phyloP scores from a whole-genome alignment of 768 basidiomycete species.

The Tricholoma sp. region DNA sequence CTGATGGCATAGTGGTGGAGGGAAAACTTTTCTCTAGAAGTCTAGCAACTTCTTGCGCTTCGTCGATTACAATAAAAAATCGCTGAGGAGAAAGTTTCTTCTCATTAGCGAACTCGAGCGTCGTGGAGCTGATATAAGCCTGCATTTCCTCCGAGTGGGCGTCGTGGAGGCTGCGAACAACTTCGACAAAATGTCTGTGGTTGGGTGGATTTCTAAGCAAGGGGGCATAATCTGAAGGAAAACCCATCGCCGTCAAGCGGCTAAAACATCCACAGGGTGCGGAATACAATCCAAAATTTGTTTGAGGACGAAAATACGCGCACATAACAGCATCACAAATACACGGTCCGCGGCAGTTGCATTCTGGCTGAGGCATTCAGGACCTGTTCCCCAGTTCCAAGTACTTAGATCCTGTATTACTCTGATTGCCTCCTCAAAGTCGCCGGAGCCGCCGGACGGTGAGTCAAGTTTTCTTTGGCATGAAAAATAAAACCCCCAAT shows the following conservation, averaged over 20 bases:
- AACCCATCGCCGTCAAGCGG: constrained; percentile 10
- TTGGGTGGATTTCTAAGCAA: not conserved
- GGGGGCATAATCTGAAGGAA: not conserved
- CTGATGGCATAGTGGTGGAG: constrained; percentile 5
- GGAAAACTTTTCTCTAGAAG: constrained; percentile 7
- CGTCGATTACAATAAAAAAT: constrained; percentile 9
- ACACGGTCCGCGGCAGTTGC: constrained; percentile 5
- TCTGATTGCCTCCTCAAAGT: constrained; percentile 5
- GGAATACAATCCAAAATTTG: constrained; percentile 8
- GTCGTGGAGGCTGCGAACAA: not conserved
- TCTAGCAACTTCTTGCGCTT: constrained; percentile 9
- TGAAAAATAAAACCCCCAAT: constrained; percentile 20
- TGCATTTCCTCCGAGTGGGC: not conserved
- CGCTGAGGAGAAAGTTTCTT: not conserved
- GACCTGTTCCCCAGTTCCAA: constrained; percentile 6
- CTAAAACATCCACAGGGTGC: not conserved
- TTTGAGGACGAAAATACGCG: constrained; percentile 10
- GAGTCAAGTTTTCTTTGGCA: constrained; percentile 12
- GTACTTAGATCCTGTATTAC: constrained; percentile 1
- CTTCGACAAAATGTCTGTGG: not conserved
- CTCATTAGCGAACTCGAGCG: not conserved
- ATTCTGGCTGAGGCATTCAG: constrained; percentile 3
- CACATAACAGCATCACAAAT: constrained; percentile 11
- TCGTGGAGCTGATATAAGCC: not conserved
- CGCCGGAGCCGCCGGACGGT: constrained; percentile 3